Evolutionary conservation across 2,329 filamentous ascomycete species (phyloP).

Genomic region (Sphaerulina populicola): DNA sequence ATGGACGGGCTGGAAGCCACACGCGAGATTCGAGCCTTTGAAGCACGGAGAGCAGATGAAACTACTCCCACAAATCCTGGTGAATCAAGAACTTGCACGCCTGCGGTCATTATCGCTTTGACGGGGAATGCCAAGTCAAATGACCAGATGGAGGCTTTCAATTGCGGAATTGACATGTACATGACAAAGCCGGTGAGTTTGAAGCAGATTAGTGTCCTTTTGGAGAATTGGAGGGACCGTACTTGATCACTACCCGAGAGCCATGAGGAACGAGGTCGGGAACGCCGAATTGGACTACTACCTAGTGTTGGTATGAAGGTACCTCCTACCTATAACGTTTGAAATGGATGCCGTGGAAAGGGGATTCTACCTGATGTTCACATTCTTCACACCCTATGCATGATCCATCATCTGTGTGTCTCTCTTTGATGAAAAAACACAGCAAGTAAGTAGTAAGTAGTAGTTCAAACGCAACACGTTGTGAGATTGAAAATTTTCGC

Average conservation of each 20-base stretch:
- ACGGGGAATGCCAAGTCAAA: conserved; percentile 28
- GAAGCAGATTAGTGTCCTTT: conserved; percentile 20
- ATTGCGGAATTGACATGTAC: conserved; percentile 28
- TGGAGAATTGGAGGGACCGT: conserved; percentile 15
- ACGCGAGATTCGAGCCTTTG: conserved; percentile 25
- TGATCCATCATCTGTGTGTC: no score
- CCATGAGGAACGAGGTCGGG: neutral
- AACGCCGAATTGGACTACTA: no score
- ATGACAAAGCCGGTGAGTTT: conserved; percentile 32
- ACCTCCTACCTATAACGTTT: no score
- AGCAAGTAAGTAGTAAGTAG: no score
- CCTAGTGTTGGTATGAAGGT: no score
- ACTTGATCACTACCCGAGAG: neutral
- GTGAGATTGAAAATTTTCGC: no score
- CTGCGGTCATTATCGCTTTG: conserved; percentile 26
- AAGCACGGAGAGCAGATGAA: conserved; percentile 13
- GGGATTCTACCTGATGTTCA: no score
- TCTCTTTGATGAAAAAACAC: no score
- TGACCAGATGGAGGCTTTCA: conserved; percentile 26
- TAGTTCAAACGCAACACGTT: no score
- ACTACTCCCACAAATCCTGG: neutral
- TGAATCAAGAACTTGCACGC: neutral
- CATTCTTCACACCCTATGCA: no score
- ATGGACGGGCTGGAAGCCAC: conserved; percentile 32
- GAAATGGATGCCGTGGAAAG: no score